These are phyloP conservation scores for Penicillium silybi DNA, from an alignment of 495 filamentous ascomycete species.

Conservation along the genomic window DNA sequence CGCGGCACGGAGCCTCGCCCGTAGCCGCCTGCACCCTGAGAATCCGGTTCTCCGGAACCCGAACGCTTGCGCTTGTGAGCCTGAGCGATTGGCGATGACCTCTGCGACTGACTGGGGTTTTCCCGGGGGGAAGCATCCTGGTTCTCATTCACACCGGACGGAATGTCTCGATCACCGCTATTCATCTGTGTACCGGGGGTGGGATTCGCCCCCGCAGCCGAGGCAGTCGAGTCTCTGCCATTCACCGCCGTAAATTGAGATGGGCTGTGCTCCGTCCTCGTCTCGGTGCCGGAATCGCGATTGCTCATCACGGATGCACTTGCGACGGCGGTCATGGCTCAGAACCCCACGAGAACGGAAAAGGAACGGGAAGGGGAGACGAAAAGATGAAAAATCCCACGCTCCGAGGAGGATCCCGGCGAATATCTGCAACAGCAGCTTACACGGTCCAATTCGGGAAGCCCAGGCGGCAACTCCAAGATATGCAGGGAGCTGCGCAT, in stretches of 20 bases:
- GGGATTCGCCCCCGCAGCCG: slow-evolving; percentile 6
- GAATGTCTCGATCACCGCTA: slow-evolving; percentile 1
- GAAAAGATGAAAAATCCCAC: not conserved
- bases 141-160: not conserved
- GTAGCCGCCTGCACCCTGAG: not conserved
- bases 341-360: slow-evolving; percentile 1
- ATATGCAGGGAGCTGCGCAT: not conserved
- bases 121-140: not conserved
- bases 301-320: slow-evolving; percentile 35
- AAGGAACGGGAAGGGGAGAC: not conserved
- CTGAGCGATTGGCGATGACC: slow-evolving; percentile 26
- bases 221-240: slow-evolving; percentile 34
- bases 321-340: slow-evolving; percentile 44
- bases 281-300: slow-evolving; percentile 37
- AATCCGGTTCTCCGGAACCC: slow-evolving; percentile 31
- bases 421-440: not conserved
- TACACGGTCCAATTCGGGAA: not conserved
- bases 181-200: not conserved
- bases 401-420: not conserved
- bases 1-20: not conserved
- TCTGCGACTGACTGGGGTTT: slow-evolving; percentile 11
- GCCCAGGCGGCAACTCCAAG: not conserved
- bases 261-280: slow-evolving; percentile 43
- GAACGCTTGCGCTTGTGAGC: slow-evolving; percentile 43
- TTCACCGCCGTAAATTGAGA: slow-evolving; percentile 54